A percentile compares a stretch with the other conserved stretches of the same genome.
These are phyloP conservation scores for Sabuloglossum arenarium DNA, from an alignment of 495 filamentous ascomycete species.

Conservation along the genomic window DNA sequence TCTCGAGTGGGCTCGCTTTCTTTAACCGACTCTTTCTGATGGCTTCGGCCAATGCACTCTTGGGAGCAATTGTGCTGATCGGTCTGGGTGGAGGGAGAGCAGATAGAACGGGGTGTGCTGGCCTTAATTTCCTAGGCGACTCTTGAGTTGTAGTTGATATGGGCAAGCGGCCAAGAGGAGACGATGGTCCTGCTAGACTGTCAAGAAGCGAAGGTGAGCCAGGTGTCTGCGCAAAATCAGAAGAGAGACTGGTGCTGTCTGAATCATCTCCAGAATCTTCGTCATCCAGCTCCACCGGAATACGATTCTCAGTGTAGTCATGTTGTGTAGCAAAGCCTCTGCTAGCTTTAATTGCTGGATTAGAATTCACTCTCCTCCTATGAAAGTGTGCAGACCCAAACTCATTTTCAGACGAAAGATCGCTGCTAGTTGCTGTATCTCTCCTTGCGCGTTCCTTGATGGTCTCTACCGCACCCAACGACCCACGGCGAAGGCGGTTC, in stretches of 20 bases:
- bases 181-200: slow-evolving; percentile 21
- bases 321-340: not conserved
- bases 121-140: slow-evolving; percentile 38
- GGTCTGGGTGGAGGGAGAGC: slow-evolving; percentile 85
- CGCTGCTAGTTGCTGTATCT: slow-evolving; percentile 80
- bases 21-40: slow-evolving; percentile 64
- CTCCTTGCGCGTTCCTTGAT: slow-evolving; percentile 54
- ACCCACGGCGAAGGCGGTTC: slow-evolving; percentile 40
- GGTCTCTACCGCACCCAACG: slow-evolving; percentile 51
- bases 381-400: slow-evolving; percentile 33
- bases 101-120: slow-evolving; percentile 34
- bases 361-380: not conserved
- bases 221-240: slow-evolving; percentile 44
- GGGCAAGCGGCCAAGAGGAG: slow-evolving; percentile 24
- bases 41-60: slow-evolving; percentile 47
- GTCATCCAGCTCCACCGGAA: slow-evolving; percentile 12
- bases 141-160: slow-evolving; percentile 19
- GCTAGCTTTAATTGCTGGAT: not conserved
- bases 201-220: slow-evolving; percentile 39
- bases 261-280: slow-evolving; percentile 43
- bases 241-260: slow-evolving; percentile 41
- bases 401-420: slow-evolving; percentile 81
- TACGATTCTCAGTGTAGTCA: not conserved
- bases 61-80: slow-evolving; percentile 61
- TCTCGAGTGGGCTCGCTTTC: slow-evolving; percentile 63